Conservation (phyloP, 2,329 filamentous ascomycete genomes). For the Exophiala sideris region DNA sequence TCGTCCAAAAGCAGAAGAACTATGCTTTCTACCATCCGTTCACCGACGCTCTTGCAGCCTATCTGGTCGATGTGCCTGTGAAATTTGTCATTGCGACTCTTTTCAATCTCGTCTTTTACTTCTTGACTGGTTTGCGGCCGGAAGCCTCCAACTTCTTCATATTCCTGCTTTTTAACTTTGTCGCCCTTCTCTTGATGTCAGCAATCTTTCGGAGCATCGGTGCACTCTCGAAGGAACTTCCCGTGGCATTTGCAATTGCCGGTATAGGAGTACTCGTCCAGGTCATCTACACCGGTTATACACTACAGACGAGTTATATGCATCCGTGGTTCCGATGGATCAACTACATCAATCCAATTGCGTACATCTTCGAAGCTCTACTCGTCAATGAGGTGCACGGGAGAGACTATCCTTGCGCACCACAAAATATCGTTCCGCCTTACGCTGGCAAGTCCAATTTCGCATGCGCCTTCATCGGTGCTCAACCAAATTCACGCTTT, state of each 20-base stretch:
- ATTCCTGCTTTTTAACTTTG: slow-evolving; percentile 52
- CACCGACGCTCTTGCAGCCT: slow-evolving; percentile 43
- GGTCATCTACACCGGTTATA: slow-evolving; percentile 44
- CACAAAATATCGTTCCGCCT: slow-evolving; percentile 52
- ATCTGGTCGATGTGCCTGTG: slow-evolving; percentile 51
- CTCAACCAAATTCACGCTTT: slow-evolving; percentile 51
- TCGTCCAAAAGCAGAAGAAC: slow-evolving; percentile 57
- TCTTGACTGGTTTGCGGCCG: slow-evolving; percentile 57
- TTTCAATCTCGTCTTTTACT: slow-evolving; percentile 61
- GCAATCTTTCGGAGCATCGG: slow-evolving; percentile 57
- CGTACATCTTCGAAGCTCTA: slow-evolving; percentile 40
- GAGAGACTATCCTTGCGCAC: slow-evolving; percentile 23
- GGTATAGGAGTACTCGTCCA: slow-evolving; percentile 38
- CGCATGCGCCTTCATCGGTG: slow-evolving; percentile 50
- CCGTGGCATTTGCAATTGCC: slow-evolving; percentile 55
- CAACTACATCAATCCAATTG: slow-evolving; percentile 41
- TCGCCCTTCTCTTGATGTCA: slow-evolving; percentile 57
- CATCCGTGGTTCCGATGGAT: slow-evolving; percentile 50
- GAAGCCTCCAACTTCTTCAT: slow-evolving; percentile 59
- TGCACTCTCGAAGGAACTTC: slow-evolving; percentile 55
- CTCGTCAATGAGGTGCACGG: slow-evolving; percentile 38
- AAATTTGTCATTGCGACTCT: slow-evolving; percentile 58
- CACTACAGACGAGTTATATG: slow-evolving; percentile 46
- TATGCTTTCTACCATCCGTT: slow-evolving; percentile 58
- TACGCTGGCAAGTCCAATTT: slow-evolving; percentile 76